Base-by-base conservation (phyloP, 805 yeast species). In the Nakazawaea wickerhamii region DNA sequence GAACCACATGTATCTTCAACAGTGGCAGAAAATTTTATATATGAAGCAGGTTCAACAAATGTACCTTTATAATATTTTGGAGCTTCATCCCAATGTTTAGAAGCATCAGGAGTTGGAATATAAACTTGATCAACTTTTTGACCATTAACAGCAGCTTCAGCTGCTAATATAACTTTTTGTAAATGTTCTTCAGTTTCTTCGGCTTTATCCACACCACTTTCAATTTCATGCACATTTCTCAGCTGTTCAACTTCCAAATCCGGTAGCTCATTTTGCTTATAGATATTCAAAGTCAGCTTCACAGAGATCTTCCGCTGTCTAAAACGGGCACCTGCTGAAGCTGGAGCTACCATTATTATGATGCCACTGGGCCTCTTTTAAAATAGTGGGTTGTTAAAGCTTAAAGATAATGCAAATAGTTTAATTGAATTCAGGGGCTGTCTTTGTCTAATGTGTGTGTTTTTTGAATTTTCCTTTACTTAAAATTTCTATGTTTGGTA, bases 151-250 rank as follows among this genome's bases (percentile, higher is more conserved):
- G 81, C 80, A 23, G 79, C 77, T 40, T 79, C 82, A 2, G 88
- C 78, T 11, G 91, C 91, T 61, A 81, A 80, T 50, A 93, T 82
- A 38, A 90, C 96, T 49, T 84, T 87, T 60, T 91, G 95, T 48
- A 93, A 71, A 75, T 93, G 99, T 32, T 86, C 93, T 61, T 93
- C 99, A 53, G 88, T 95, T 63, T 93, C 99, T 63, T 93, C 99
- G 52, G 85, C 88, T 60, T 93, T 93, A 57, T 93, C 99, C 32
- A 93, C 99, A 64, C 99, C 99, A 5, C 98, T 91, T 55, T 93
- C 99, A 34, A 93, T 77, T 48, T 88, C 87, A 54, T 87, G 88
- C 23, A 86, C 64, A 49, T 91, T 96, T 33, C 98, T 77, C 59
- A 84, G 95, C 53, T 81, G 84, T 43, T 79, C 85, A 20, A 80